These are phyloP conservation scores for Fusarium nodosum DNA, from an alignment of 2,329 filamentous ascomycete species.

Conservation along the genomic window DNA sequence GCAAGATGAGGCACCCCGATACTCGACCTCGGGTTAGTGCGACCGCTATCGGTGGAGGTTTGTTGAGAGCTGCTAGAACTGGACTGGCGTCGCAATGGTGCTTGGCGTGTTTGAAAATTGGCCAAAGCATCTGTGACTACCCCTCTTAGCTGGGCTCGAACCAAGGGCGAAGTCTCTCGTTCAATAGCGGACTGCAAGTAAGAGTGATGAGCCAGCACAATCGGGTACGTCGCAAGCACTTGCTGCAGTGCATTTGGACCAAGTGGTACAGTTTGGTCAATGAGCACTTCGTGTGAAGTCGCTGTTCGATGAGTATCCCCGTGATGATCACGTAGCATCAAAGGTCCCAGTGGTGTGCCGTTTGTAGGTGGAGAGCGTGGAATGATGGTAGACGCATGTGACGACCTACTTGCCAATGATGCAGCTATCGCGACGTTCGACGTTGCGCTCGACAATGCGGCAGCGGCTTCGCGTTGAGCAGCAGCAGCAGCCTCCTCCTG, in stretches of 20 bases:
- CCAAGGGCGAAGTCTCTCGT: conserved; percentile 62
- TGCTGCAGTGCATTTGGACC: conserved; percentile 63
- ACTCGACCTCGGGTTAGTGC: conserved; percentile 19
- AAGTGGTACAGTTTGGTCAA: conserved; percentile 66
- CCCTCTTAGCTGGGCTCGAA: conserved; percentile 64
- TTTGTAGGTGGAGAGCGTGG: conserved; percentile 25
- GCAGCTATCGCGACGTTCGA: conserved; percentile 33
- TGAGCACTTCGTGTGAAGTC: conserved; percentile 63
- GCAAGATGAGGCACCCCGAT: conserved; percentile 10
- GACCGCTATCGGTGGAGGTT: conserved; percentile 15
- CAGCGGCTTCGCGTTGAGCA: conserved; percentile 56
- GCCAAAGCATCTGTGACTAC: conserved; percentile 63
- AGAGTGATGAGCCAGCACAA: conserved; percentile 62
- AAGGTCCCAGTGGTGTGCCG: conserved; percentile 26
- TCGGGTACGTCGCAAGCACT: conserved; percentile 62
- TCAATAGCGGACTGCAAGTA: conserved; percentile 67
- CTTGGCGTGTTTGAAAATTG: conserved; percentile 61
- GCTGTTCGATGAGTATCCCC: conserved; percentile 52
- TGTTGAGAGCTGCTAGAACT: conserved; percentile 18
- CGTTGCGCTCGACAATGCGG: conserved; percentile 26
- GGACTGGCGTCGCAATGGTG: conserved; percentile 45
- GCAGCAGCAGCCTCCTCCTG: conserved; percentile 77
- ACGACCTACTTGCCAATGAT: conserved; percentile 20
- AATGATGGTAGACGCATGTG: conserved; percentile 15
- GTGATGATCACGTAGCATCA: conserved; percentile 48